These are phyloP conservation scores for Kwoniella dendrophila DNA, from an alignment of 768 basidiomycete species.

Conservation along the genomic window DNA sequence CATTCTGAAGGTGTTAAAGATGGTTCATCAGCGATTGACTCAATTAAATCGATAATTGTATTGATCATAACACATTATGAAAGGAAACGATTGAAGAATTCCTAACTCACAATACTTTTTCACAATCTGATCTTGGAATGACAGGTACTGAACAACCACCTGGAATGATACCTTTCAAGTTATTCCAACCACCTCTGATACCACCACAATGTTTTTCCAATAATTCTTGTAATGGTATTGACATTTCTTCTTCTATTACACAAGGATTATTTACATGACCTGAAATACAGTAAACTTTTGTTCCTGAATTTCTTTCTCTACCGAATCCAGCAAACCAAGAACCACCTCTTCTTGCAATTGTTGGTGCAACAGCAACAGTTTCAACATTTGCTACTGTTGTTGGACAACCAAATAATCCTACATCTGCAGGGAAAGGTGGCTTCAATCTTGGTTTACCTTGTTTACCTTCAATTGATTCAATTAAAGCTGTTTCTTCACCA, in stretches of 20 bases:
- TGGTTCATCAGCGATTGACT: neutral
- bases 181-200: conserved; percentile 92
- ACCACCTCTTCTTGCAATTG: conserved; percentile 85
- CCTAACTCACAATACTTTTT: conserved; percentile 79
- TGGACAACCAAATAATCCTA: conserved; percentile 95
- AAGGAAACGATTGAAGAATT: neutral
- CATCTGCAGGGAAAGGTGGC: conserved; percentile 98
- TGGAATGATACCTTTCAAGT: conserved; percentile 92
- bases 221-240: conserved; percentile 88
- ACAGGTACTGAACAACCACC: conserved; percentile 95
- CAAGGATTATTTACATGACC: conserved; percentile 98
- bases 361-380: conserved; percentile 96
- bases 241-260: conserved; percentile 99
- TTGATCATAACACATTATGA: no score
- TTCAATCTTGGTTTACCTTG: conserved; percentile 97
- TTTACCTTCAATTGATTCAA: conserved; percentile 96
- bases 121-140: conserved; percentile 77
- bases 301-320: conserved; percentile 86
- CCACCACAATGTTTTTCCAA: conserved; percentile 97
- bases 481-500: conserved; percentile 96
- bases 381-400: conserved; percentile 98
- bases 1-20: conserved; percentile 65
- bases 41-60: neutral
- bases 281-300: conserved; percentile 94
- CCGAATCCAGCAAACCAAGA: conserved; percentile 93